These are phyloP conservation scores for Pythium phragmitis DNA, from an alignment of 352 stramenopile species.

Conservation along the genomic window DNA sequence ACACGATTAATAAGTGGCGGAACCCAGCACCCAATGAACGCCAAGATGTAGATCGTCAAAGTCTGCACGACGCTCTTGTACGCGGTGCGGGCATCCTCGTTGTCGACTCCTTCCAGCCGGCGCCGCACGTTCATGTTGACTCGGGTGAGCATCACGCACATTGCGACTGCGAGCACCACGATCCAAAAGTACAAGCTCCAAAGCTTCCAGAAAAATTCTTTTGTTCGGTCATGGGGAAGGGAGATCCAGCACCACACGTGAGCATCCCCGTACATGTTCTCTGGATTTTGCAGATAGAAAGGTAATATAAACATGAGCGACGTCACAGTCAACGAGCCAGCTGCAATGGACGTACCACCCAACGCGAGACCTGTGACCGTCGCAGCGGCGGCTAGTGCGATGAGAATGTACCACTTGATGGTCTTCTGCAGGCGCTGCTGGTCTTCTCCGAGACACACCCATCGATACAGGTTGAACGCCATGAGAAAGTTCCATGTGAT, in stretches of 20 bases:
- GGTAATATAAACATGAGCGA: background rate
- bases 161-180: slow-evolving; percentile 46
- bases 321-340: too few relatives aligned
- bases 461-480: slow-evolving; percentile 79
- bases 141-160: slow-evolving; percentile 60
- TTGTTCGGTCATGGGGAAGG: slow-evolving; percentile 37
- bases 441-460: slow-evolving; percentile 81
- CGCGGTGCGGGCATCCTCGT: slow-evolving; percentile 68
- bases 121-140: slow-evolving; percentile 83
- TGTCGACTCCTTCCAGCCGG: slow-evolving; percentile 61
- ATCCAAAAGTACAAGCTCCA: slow-evolving; percentile 77
- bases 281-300: slow-evolving; percentile 20
- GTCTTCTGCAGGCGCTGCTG: slow-evolving; percentile 79
- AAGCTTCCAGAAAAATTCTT: slow-evolving; percentile 76
- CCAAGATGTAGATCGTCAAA: slow-evolving; percentile 76
- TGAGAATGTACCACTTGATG: slow-evolving; percentile 79
- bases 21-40: slow-evolving; percentile 78
- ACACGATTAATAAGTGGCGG: slow-evolving; percentile 63
- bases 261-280: slow-evolving; percentile 64
- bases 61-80: slow-evolving; percentile 84
- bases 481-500: slow-evolving; percentile 88
- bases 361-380: slow-evolving; percentile 55
- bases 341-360: slow-evolving; percentile 26
- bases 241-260: slow-evolving; percentile 80
- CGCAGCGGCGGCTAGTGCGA: slow-evolving; percentile 50